Evolutionary conservation across 2,329 filamentous ascomycete species (phyloP).

Genomic region (Diaporthe sp.): DNA sequence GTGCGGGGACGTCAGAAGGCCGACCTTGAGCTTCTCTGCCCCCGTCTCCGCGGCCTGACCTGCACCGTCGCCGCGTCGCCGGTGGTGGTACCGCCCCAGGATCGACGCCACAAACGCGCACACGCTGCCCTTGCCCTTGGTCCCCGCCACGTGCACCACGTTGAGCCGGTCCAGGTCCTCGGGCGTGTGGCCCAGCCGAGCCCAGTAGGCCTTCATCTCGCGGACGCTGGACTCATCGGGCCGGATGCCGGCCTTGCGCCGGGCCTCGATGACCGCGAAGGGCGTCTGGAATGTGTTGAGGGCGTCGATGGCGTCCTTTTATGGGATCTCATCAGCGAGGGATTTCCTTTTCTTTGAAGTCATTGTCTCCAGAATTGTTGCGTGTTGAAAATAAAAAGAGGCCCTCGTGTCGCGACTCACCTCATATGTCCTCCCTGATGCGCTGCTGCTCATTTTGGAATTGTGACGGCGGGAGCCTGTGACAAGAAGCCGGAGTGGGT

Average conservation of each 20-base stretch:
- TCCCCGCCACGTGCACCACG: constrained; percentile 77
- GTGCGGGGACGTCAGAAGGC: constrained; percentile 77
- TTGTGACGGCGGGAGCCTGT: neutral
- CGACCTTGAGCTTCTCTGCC: constrained; percentile 57
- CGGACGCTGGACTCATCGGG: constrained; percentile 77
- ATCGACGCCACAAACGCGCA: constrained; percentile 76
- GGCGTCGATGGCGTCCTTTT: constrained; percentile 83
- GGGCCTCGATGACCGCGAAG: constrained; percentile 81
- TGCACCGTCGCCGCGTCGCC: no score
- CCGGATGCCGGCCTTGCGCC: constrained; percentile 77
- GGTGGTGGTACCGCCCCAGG: constrained; percentile 60
- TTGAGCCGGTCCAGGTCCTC: constrained; percentile 69
- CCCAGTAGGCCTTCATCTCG: constrained; percentile 84
- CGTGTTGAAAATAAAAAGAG: neutral
- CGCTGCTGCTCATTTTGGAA: constrained; percentile 32
- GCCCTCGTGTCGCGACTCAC: constrained; percentile 9
- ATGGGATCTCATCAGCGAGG: neutral
- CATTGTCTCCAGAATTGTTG: neutral
- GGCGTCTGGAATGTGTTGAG: constrained; percentile 94
- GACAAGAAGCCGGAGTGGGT: neutral
- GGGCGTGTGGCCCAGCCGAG: constrained; percentile 79
- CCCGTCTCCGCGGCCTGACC: constrained; percentile 35
- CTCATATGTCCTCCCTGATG: constrained; percentile 28
- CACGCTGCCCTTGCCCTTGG: constrained; percentile 81
- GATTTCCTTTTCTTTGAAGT: neutral